A percentile compares a stretch with the other conserved stretches of the same genome.
Evolutionary conservation across 371 early-diverging fungal genomes (phyloP).

Genomic region (Racocetra persica): DNA sequence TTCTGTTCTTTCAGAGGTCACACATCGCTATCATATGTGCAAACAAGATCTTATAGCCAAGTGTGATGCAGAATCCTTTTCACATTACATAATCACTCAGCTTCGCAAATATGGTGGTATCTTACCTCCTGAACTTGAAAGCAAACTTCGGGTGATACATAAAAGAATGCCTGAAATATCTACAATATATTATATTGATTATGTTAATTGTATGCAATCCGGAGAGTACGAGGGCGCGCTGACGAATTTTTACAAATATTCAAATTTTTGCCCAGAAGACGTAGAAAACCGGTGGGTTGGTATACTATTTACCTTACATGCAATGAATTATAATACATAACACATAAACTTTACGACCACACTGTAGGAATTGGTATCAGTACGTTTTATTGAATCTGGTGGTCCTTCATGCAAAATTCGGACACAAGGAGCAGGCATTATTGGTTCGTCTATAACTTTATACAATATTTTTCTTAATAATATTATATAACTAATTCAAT

Average conservation of each 20-base stretch:
- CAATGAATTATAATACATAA: constrained; percentile 41
- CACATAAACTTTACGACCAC: constrained; percentile 27
- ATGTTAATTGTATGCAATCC: constrained; percentile 39
- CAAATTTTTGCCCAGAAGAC: constrained; percentile 38
- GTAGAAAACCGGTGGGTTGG: constrained; percentile 43
- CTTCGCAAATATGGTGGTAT: constrained; percentile 41
- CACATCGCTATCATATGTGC: neutral
- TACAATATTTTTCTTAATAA: no score
- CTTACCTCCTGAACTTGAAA: constrained; percentile 35
- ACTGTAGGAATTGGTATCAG: constrained; percentile 47
- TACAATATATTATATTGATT: constrained; percentile 40
- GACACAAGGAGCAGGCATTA: constrained; percentile 51
- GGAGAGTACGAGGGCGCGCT: constrained; percentile 42
- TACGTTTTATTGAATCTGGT: constrained; percentile 54
- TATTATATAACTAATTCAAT: neutral
- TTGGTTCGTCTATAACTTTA: constrained; percentile 40
- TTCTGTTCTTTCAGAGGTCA: neutral
- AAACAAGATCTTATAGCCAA: constrained; percentile 38
- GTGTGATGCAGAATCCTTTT: constrained; percentile 32
- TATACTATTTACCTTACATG: constrained; percentile 45
- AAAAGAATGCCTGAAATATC: constrained; percentile 37
- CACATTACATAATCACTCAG: constrained; percentile 33
- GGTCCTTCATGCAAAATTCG: constrained; percentile 52
- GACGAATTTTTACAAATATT: constrained; percentile 39
- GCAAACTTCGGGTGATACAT: constrained; percentile 29